A percentile compares a stretch with the other conserved stretches of the same genome.
Conservation (phyloP, 805 yeast genomes). For the Pichia exigua region DNA sequence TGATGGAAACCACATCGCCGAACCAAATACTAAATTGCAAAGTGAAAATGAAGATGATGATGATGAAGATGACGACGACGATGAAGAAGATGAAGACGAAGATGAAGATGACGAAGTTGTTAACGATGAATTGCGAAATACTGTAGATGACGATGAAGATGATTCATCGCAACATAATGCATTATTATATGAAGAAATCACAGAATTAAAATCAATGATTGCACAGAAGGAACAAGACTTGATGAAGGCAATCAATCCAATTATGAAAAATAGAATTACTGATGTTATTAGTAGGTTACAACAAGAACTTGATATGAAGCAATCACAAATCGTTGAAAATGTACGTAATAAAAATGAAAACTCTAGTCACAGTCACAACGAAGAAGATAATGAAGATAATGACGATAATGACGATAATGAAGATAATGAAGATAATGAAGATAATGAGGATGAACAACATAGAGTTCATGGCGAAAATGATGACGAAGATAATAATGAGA, state of each 20-base stretch:
- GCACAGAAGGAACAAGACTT: slow-evolving; percentile 67
- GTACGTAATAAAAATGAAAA: slow-evolving; percentile 19
- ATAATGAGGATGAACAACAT: slow-evolving; percentile 17
- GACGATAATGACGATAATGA: slow-evolving; percentile 33
- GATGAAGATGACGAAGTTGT: slow-evolving; percentile 37
- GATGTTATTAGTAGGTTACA: slow-evolving; percentile 72
- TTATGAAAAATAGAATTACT: slow-evolving; percentile 77
- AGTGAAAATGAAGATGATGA: slow-evolving; percentile 29
- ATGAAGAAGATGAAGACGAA: slow-evolving; percentile 30
- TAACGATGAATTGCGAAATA: slow-evolving; percentile 43
- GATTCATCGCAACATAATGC: slow-evolving; percentile 57
- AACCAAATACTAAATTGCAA: slow-evolving; percentile 37
- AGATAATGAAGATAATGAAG: slow-evolving; percentile 24
- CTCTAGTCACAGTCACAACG: slow-evolving; percentile 18
- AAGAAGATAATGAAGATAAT: slow-evolving; percentile 17
- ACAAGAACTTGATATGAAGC: slow-evolving; percentile 76
- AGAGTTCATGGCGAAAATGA: neutral
- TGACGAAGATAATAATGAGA: neutral
- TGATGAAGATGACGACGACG: slow-evolving; percentile 19
- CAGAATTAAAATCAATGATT: slow-evolving; percentile 72
- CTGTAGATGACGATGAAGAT: slow-evolving; percentile 43
- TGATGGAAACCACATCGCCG: slow-evolving; percentile 29
- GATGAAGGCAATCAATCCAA: slow-evolving; percentile 69
- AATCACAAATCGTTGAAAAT: slow-evolving; percentile 42
- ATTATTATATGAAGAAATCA: slow-evolving; percentile 74